Evolutionary conservation across 2,329 filamentous ascomycete genomes (phyloP), one percentile per base, ranked within the genome.

Genomic region (Fusarium poae): DNA sequence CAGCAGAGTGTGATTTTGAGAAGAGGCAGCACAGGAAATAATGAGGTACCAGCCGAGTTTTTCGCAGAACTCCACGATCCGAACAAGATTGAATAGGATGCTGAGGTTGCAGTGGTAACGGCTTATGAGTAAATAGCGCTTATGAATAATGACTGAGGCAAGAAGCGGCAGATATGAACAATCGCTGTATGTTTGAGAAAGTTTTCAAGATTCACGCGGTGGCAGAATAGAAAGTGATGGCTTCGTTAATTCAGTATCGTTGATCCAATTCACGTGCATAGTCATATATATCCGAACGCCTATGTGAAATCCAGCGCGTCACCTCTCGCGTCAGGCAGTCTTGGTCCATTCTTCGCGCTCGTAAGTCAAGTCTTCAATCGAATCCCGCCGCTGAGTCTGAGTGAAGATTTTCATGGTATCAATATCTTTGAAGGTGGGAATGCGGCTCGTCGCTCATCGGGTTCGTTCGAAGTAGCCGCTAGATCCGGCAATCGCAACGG

Each of bases 391-490:
- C 20, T 42, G 40, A 39, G 43, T 48, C 37, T 53, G 68, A 55
- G 60, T 51, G 65, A 49, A 58, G 66, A 46, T 55, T 51, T 57
- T n/a, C 56, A 56, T 62, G 57, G 56, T 69, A 66, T 70, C 67
- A 57, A 70, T 51, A 51, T 49, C 60, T 37, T 48, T 35, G 49
- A 66, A 57, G 35, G 30, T 43, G 42, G 21, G 50, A 25, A 44
- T 30, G 21, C 37, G 46, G 49, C 37, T 27, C 45, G 37, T 30
- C 43, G 54, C 45, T 74, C 84, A 97, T 83, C 94, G 88, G 80
- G 89, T 94, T 77, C 96, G 88, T 83, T 97, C 94, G 79, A 99
- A 99, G 82, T 90, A 99, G 63, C 91, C 88, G 77, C 92, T 97
- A 49, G 92, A 91, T 42, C 93, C 92, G 78, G 97, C 92, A 59